These are phyloP conservation scores for Diaporthe sp. DNA, from an alignment of 2,329 filamentous ascomycete species.

Conservation along the genomic window DNA sequence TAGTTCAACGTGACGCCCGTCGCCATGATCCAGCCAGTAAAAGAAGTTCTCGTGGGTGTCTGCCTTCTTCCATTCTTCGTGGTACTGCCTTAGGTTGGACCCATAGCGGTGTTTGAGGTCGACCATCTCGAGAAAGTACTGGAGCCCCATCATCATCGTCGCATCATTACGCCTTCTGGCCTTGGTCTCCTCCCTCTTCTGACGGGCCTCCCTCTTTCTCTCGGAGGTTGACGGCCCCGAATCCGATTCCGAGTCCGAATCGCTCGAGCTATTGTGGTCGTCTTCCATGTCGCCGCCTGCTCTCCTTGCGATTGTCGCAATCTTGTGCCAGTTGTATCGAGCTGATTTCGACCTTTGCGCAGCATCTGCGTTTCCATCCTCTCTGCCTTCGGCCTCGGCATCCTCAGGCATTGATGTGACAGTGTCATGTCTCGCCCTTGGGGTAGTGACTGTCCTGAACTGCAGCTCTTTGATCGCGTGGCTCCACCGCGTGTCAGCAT, in stretches of 20 bases:
- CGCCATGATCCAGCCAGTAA: slow-evolving; percentile 90
- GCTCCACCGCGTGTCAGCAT: slow-evolving; percentile 79
- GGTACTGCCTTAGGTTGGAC: slow-evolving; percentile 84
- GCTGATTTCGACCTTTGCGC: slow-evolving; percentile 56
- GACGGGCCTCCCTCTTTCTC: slow-evolving; percentile 54
- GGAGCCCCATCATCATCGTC: slow-evolving; percentile 85
- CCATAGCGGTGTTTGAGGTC: slow-evolving; percentile 91
- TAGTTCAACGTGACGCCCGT: slow-evolving; percentile 78
- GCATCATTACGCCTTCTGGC: slow-evolving; percentile 73
- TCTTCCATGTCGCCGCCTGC: slow-evolving; percentile 76
- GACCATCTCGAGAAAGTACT: slow-evolving; percentile 89
- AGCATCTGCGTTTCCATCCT: slow-evolving; percentile 34
- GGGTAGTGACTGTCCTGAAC: slow-evolving; percentile 65
- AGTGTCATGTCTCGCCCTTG: slow-evolving; percentile 52
- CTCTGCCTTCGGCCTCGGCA: slow-evolving; percentile 34
- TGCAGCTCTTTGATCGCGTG: slow-evolving; percentile 73
- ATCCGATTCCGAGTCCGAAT: slow-evolving; percentile 57
- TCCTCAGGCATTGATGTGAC: slow-evolving; percentile 20
- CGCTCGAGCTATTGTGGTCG: slow-evolving; percentile 55
- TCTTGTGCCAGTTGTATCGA: slow-evolving; percentile 81
- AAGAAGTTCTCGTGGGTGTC: slow-evolving; percentile 91
- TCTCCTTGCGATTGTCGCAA: slow-evolving; percentile 76
- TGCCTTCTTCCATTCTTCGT: slow-evolving; percentile 84
- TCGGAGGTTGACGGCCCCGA: slow-evolving; percentile 51
- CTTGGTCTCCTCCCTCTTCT: slow-evolving; percentile 63